Conservation (phyloP, 2,329 filamentous ascomycete species). For the Domatiomyces catenatus region DNA sequence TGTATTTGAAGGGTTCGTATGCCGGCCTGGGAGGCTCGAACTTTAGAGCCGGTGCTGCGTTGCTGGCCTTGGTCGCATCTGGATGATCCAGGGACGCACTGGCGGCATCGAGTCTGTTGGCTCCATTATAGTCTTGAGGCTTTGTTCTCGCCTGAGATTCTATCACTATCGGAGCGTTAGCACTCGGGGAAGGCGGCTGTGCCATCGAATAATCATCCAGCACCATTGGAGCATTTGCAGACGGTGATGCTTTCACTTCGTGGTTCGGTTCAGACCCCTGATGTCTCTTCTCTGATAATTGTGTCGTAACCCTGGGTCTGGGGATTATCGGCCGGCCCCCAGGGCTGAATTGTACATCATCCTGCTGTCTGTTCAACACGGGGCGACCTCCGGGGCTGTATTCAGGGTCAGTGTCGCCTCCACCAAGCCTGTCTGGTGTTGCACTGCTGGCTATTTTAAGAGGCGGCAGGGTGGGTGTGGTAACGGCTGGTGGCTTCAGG, state of each 20-base stretch:
- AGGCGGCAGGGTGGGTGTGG: background rate
- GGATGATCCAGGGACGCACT: background rate
- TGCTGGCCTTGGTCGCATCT: conserved; percentile 2
- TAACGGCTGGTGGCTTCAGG: background rate
- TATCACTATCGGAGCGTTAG: conserved; percentile 10
- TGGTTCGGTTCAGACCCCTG: background rate
- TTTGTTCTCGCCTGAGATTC: background rate
- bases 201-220: conserved; percentile 15
- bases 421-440: background rate
- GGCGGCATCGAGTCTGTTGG: background rate
- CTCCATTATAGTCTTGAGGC: background rate
- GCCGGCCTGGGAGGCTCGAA: conserved; percentile 25
- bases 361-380: conserved; percentile 20
- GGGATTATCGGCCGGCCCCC: background rate
- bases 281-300: background rate
- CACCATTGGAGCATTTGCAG: conserved; percentile 17
- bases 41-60: conserved; percentile 10
- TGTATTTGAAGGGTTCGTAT: conserved; percentile 33
- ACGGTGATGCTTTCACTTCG: conserved; percentile 7
- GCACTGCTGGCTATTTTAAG: conserved; percentile 6
- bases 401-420: conserved; percentile 15
- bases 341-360: conserved; percentile 1
- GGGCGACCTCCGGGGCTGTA: conserved; percentile 42
- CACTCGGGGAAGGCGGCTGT: conserved; percentile 12
- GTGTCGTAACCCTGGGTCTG: background rate